Evolutionary conservation across 139 green algal species (phyloP).

Genomic region (Tetratostichococcus sp.): DNA sequence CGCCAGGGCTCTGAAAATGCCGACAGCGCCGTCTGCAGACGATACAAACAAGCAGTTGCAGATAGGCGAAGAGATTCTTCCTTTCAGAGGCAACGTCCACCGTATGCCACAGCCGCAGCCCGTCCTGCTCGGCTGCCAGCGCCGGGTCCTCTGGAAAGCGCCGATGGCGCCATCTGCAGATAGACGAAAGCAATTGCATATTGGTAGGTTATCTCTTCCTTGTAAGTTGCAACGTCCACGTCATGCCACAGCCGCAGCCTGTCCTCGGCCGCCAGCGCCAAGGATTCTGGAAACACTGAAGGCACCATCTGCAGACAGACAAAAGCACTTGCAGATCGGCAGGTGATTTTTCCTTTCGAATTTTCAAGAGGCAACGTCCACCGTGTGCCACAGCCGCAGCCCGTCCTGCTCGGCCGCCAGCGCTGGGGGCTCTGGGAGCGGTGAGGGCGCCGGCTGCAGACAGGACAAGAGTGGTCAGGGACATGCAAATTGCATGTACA

Average conservation of each 20-base stretch:
- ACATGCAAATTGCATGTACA: too few species aligned
- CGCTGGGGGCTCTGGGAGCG: conserved; percentile 45
- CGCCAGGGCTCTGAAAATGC: conserved; percentile 36
- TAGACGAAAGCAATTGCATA: too few species aligned
- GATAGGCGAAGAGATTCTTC: too few species aligned
- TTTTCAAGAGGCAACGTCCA: conserved; percentile 70
- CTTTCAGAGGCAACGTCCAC: conserved; percentile 68
- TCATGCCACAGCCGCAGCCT: conserved; percentile 80
- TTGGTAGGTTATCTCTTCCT: too few species aligned
- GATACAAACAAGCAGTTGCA: too few species aligned
- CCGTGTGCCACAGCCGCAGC: conserved; percentile 79
- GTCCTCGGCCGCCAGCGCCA: conserved; percentile 55
- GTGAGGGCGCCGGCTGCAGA: background rate
- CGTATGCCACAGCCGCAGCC: conserved; percentile 80
- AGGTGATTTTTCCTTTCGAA: too few species aligned
- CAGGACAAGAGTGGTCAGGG: too few species aligned
- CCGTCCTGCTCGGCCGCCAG: conserved; percentile 63
- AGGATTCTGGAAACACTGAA: conserved; percentile 28
- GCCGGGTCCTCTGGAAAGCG: conserved; percentile 44
- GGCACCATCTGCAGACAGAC: background rate
- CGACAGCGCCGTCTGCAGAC: background rate
- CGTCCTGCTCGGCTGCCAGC: conserved; percentile 59
- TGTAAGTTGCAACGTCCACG: conserved; percentile 69
- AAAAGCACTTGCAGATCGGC: too few species aligned
- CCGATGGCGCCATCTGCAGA: background rate